These are phyloP conservation scores for barrel medic (Medicago truncatula) DNA, from an alignment of 306 rosid genomes.

Conservation along the genomic window DNA sequence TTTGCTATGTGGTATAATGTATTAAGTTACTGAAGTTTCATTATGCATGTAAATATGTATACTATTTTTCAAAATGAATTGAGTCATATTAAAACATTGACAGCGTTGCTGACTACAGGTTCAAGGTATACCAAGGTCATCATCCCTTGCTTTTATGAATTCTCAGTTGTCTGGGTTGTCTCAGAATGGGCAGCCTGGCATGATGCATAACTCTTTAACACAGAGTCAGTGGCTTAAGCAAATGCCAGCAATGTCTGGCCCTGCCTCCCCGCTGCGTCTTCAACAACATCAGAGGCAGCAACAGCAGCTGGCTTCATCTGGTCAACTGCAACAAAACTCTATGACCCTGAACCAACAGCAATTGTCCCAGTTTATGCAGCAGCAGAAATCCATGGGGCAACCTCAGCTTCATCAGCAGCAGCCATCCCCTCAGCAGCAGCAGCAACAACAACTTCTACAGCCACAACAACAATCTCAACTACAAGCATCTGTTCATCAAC, in stretches of 20 bases:
- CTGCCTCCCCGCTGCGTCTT: slow-evolving; percentile 73
- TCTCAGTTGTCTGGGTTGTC: slow-evolving; percentile 78
- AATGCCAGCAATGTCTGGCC: slow-evolving; percentile 73
- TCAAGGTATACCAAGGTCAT: slow-evolving; percentile 80
- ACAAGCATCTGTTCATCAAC: slow-evolving; percentile 74
- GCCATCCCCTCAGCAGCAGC: slow-evolving; percentile 50
- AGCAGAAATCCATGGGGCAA: slow-evolving; percentile 74
- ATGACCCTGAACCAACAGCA: slow-evolving; percentile 70
- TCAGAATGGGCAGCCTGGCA: slow-evolving; percentile 85
- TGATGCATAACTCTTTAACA: slow-evolving; percentile 72
- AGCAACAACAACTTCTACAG: slow-evolving; percentile 57
- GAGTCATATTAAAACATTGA: slow-evolving; percentile 18
- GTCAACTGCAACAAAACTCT: slow-evolving; percentile 71
- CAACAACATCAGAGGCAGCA: slow-evolving; percentile 88
- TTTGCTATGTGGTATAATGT: slow-evolving; percentile 15
- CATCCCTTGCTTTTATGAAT: slow-evolving; percentile 82
- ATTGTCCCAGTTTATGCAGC: slow-evolving; percentile 83
- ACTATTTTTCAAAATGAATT: not conserved
- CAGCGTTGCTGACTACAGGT: slow-evolving; percentile 56
- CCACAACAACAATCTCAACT: slow-evolving; percentile 70
- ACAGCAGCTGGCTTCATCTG: slow-evolving; percentile 79
- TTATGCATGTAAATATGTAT: not conserved
- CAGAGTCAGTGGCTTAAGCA: slow-evolving; percentile 91
- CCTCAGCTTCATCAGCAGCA: slow-evolving; percentile 69
- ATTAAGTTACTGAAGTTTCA: slow-evolving; percentile 9